Base-by-base conservation (phyloP, 2,329 filamentous ascomycete species). In the Colletotrichum sp. region DNA sequence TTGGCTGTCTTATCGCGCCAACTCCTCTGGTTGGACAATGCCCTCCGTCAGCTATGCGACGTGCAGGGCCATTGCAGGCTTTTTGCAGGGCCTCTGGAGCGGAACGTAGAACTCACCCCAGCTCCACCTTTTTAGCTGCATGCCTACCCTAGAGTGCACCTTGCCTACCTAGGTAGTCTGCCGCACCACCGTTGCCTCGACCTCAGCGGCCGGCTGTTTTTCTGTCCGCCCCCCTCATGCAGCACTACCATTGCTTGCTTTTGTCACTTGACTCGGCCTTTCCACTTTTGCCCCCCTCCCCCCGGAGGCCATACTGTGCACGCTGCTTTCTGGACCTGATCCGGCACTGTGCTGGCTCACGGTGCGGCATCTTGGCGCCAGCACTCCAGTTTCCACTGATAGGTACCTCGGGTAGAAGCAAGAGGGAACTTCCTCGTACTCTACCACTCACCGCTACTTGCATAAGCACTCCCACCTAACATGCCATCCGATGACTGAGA, bases 21-120 rank as follows among this genome's bases (percentile, higher is more conserved):
- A 43, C 62, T 32, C 30, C 43, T 68, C 43, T 75, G 73, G 73
- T 75, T 75, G 73, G 73, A 68, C 69, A 75, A 75, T 75, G 73
- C 55, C 28, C 32, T 15, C 24, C 28, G 34, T 60, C 70, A 16
- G 32, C n/a, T 28, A 56, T 72, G 69, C 69, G 43, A 48, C n/a
- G 16, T 73, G 52, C 70, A 75, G 62, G 73, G 73, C 69, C 15
- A 68, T 56, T 60, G 56, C 43, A 52, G 43, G 43, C n/a, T 52
- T 52, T 52, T 52, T 52, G 43, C 43, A 52, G n/a, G 43, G n/a
- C 43, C 43, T 52, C 43, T 52, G 62, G 55, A 73, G 73, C 73
- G 64, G 70, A 70, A 38, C 6, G 36, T 64, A 73, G 73, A 67
- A 48, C 48, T 21, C 48, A 62, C 71, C 71, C 71, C 43, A 68